Evolutionary conservation across 1,284 basidiomycete genomes (phyloP).

Genomic region (Kwoniella shivajii): DNA sequence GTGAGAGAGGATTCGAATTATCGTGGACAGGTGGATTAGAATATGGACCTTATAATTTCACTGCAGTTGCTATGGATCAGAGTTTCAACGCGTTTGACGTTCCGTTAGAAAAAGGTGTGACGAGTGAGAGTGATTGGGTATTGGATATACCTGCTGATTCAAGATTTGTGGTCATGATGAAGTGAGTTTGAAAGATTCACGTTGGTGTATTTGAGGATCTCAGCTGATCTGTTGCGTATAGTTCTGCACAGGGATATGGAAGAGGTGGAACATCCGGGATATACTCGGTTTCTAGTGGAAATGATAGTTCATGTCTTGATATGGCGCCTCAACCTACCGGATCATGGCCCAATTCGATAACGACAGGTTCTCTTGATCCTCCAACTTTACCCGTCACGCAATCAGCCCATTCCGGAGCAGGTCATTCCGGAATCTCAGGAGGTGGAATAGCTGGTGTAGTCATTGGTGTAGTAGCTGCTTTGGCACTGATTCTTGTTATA

Average conservation of each 20-base stretch:
- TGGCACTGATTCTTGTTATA: slow-evolving; percentile 18
- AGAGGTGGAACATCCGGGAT: slow-evolving; percentile 37
- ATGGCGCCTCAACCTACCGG: slow-evolving; percentile 21
- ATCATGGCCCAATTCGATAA: slow-evolving; percentile 29
- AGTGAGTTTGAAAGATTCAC: slow-evolving; percentile 31
- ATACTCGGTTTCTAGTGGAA: slow-evolving; percentile 24
- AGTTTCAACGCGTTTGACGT: slow-evolving; percentile 36
- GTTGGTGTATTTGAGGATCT: background rate
- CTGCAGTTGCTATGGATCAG: slow-evolving; percentile 36
- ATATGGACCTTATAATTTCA: slow-evolving; percentile 38
- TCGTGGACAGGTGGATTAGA: slow-evolving; percentile 28
- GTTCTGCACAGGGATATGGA: slow-evolving; percentile 29
- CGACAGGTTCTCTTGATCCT: slow-evolving; percentile 25
- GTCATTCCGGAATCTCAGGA: slow-evolving; percentile 8
- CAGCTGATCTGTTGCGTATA: slow-evolving; percentile 1
- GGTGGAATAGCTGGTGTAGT: slow-evolving; percentile 38
- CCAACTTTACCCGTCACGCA: slow-evolving; percentile 24
- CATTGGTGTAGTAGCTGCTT: slow-evolving; percentile 24
- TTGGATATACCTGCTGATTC: slow-evolving; percentile 37
- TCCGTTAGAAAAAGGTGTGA: slow-evolving; percentile 16
- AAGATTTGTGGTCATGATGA: slow-evolving; percentile 42
- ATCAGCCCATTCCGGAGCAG: slow-evolving; percentile 1
- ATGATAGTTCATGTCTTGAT: slow-evolving; percentile 16
- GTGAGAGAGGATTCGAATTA: slow-evolving; percentile 34
- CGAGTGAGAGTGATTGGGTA: slow-evolving; percentile 30